Base-by-base conservation (phyloP, 2,329 filamentous ascomycete species). In the Boeremia exigua region DNA sequence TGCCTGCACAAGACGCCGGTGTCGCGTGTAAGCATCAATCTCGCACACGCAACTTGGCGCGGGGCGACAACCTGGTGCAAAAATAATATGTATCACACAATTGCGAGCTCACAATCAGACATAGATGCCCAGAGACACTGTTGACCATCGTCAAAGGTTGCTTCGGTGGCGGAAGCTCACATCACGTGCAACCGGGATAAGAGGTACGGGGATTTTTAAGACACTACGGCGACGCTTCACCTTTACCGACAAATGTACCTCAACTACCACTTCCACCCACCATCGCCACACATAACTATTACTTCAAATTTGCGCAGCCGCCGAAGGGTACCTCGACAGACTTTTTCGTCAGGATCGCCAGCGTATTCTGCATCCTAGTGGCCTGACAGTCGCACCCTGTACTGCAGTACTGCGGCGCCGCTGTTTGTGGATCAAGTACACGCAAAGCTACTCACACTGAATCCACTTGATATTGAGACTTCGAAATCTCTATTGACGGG, bases 141-240 rank as follows among this genome's bases (percentile, higher is more conserved):
- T 23, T 10, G 2, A 19, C 19, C 17, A n/a, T 11, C 14, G 4
- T 3, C 2, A 12, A 8, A 37, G 27, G 27, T 25, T 14, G 11
- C n/a, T 8, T 27, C 23, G 15, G 39, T 52, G 44, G 44, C 32
- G 30, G 32, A 15, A 9, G 11, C 33, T 8, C 32, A 34, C 29
- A 57, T 57, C 54, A 57, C 54, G 49, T 52, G 51, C 19, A 34
- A 30, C 43, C 44, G 42, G 48, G 44, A 40, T 49, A 40, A 50
- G 15, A 45, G 44, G 54, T 45, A 43, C 48, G 23, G 48, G 29
- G 44, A 45, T 27, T 44, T 39, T 48, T n/a, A 32, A 30, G 30
- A 37, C 54, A 48, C 32, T 29, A 52, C 48, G 28, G 33, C 37
- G 25, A 34, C 43, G 44, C 48, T 52, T 57, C 54, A 52, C 48